Evolutionary conservation across 495 filamentous ascomycete species (phyloP), one percentile per base, ranked within the genome.

Genomic region (Pseudevernia furfuracea): DNA sequence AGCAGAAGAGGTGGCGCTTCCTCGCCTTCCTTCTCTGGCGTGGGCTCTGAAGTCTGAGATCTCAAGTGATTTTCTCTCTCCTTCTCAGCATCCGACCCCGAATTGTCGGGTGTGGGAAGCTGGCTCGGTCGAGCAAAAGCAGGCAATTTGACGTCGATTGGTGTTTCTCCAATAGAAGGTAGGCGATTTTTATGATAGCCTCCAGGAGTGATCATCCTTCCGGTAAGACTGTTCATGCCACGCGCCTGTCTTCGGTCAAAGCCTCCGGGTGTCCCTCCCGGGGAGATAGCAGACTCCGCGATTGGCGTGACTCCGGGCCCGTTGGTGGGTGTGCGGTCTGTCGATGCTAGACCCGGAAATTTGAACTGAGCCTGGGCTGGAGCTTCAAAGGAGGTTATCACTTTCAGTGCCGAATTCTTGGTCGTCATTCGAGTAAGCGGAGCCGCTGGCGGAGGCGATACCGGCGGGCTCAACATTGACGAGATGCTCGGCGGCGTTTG

Each of bases 371-470:
- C 38, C 48, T 82, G 77, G 38, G 76, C 76, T n/a, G 79, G 75
- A n/a, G 82, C 74, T 28, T 85, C 86, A 62, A 98, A 97, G 0
- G 87, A 84, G 10, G 94, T 98, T 67, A 97, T 96, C 1, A 98
- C 82, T 73, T 96, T 97, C 46, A 98, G 81, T 6, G 92, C 81
- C n/a, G 91, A 87, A 17, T 85, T 87, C 76, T 94, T 96, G 19
- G 85, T 84, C 57, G 86, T 77, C 53, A 73, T 70, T 41, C 76
- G 71, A 43, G 66, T 60, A 4, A 67, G 68, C 38, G 73, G 72
- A 1, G 69, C 66, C 41, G 71, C 62, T 28, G 68, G 64, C n/a
- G 70, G 73, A 12, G 70, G 67, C 43, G 76, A 78, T 12, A 80
- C 69, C 34, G 87, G 87, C 17, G 84, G 84, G 67, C 83, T 85